Conservation (phyloP, 768 basidiomycete genomes). For the Xerocomus brunneocitrinus region DNA sequence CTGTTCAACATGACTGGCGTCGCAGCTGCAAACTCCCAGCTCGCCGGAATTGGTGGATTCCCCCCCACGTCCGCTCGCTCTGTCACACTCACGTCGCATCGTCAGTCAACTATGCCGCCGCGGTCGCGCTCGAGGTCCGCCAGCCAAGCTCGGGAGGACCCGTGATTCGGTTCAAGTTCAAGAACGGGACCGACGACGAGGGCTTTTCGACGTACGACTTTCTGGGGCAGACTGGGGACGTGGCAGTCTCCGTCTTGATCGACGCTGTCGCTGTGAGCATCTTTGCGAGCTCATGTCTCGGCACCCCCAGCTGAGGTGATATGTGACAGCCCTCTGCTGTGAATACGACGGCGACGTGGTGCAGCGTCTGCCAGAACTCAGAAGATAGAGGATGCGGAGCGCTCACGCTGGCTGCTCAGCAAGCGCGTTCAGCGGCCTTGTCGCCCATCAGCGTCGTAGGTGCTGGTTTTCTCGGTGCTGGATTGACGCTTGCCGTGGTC, state of each 20-base stretch:
- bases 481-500: constrained; percentile 43
- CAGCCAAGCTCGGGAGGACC: constrained; percentile 43
- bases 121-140: constrained; percentile 56
- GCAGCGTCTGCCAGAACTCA: constrained; percentile 52
- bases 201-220: constrained; percentile 46
- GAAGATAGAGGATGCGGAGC: constrained; percentile 54
- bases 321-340: constrained; percentile 43
- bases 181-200: constrained; percentile 54
- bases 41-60: constrained; percentile 53
- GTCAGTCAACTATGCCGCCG: constrained; percentile 59
- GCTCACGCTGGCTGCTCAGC: constrained; percentile 31
- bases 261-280: constrained; percentile 35
- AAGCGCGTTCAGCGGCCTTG: constrained; percentile 30
- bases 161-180: constrained; percentile 60
- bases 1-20: constrained; percentile 74
- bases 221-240: constrained; percentile 43
- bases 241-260: constrained; percentile 51
- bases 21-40: constrained; percentile 43
- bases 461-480: constrained; percentile 67
- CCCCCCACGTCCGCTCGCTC: not conserved
- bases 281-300: not conserved
- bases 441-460: constrained; percentile 48
- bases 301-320: not conserved
- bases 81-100: not conserved
- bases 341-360: constrained; percentile 55